A percentile compares a stretch with the other conserved stretches of the same genome.
Conservation (phyloP, 31 red algal genomes). For the Asparagopsis taxiformis region DNA sequence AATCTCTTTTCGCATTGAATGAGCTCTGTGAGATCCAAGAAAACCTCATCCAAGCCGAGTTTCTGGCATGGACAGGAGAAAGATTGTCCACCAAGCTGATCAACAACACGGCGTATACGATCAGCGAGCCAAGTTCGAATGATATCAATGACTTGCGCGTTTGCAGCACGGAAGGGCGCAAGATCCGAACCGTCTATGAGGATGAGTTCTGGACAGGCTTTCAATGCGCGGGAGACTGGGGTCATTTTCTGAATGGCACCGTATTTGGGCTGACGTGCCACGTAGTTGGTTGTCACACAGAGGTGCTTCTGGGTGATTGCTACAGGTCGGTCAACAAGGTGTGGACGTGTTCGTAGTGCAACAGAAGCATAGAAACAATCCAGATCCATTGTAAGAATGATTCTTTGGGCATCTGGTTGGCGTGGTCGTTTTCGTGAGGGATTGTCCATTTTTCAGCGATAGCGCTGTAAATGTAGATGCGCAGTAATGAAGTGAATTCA, state of each 20-base stretch:
- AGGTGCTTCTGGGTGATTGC: constrained; percentile 82
- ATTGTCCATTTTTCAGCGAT: too few species aligned
- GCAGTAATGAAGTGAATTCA: too few species aligned
- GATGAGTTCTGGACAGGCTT: constrained; percentile 75
- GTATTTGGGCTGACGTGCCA: constrained; percentile 47
- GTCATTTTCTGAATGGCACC: constrained; percentile 84
- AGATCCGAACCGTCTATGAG: constrained; percentile 82
- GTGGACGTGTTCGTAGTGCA: constrained; percentile 51
- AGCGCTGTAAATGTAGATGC: too few species aligned
- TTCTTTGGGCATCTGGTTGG: neutral
- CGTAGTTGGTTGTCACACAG: constrained; percentile 89
- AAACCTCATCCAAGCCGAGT: constrained; percentile 86
- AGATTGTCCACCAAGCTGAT: neutral
- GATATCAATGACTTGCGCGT: constrained; percentile 25
- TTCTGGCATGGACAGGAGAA: constrained; percentile 46
- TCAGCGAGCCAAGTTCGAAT: constrained; percentile 44
- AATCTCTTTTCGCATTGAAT: constrained; percentile 10
- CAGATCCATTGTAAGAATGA: constrained; percentile 65
- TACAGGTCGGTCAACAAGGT: constrained; percentile 60
- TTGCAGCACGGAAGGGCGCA: constrained; percentile 70
- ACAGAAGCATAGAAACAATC: constrained; percentile 81
- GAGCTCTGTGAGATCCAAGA: constrained; percentile 73
- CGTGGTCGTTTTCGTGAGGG: constrained; percentile 12
- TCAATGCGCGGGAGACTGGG: constrained; percentile 48
- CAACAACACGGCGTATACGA: neutral